Evolutionary conservation across 257 asterid species (phyloP), one percentile per base, ranked within the genome.

Genomic region (Solanum etuberosum): DNA sequence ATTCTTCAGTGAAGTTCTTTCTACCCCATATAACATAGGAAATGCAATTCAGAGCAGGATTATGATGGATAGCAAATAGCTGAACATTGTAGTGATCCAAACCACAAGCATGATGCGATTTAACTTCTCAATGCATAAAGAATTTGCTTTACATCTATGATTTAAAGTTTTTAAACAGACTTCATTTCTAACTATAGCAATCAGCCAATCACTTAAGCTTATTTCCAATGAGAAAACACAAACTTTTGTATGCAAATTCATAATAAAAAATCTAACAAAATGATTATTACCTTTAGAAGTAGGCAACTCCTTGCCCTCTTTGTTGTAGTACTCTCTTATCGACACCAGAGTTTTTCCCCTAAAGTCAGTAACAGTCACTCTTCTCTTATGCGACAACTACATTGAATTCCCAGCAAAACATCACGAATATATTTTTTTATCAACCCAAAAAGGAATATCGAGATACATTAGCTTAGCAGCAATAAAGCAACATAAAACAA

Each of bases 221-320:
- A 67, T 12, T 5, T 37, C 43, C 48, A 71, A 51, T 3, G 57
- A 31, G 31, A 40, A 85, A 29, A 29, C 35, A 29, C 11, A 23
- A 11, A 29, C 7, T 68, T 42, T 4, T 11, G 65, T 63, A 63
- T 38, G 35, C 29, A 59, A 32, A 86, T 34, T 89, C 72, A 73
- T 42, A 68, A 57, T 65, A 14, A 84, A 85, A 12, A 84, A 71
- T 23, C 31, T 23, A 48, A 80, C 10, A 37, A 77, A 5, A 42
- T 65, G 16, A 84, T 18, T 42, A 37, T 83, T 92, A 97, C 99
- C 99, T 93, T 96, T 97, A 85, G 96, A 85, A 35, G 99, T 40
- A 61, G 99, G 99, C 87, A 93, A 95, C 90, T 96, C 99, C 91
- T 94, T 97, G 91, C 96, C 99, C 82, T 89, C 97, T 90, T 91